Base-by-base conservation (phyloP, 2,329 filamentous ascomycete genomes). In the Claviceps humidiphila region DNA sequence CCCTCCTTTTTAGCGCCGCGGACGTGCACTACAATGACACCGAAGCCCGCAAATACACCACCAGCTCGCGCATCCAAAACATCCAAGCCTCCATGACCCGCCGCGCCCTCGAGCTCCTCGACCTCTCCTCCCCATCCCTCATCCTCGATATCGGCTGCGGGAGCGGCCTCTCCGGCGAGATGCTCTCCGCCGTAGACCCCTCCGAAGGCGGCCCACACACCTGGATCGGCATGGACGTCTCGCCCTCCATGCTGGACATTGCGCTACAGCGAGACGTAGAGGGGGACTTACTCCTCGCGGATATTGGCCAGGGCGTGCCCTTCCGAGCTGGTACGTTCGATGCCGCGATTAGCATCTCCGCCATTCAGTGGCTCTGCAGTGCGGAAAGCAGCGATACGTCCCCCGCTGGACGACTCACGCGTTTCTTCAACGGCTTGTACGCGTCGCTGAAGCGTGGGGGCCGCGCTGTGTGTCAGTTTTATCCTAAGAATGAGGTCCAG, bases 301-400 rank as follows among this genome's bases (percentile, higher is more conserved):
- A 98, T 63, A 95, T 96, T 49, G 93, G 93, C 0, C 93, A 98
- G 64, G 93, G 93, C 1, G 81, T 98, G 0, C 93, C 93, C 0
- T 98, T 98, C 66, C 83, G 93, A 16, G 81, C 93, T 0, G 93
- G 93, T 37, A 81, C 84, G 0, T 98, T 98, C 64, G 93, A 98
- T 66, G 93, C 91, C 0, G 93, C 93, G 22, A 89, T 98, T 60
- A 89, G 84, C 63, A 97, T 98, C 65, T 89, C 82, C 59, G 93
- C 93, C 0, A 86, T 98, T n/a, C 93, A 98, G 68, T 98, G 93
- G 93, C 76, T 98, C 34, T 98, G 93, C 68, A 97, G 95, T 67
- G 93, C 91, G 42, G 93, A 97, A 67, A 87, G 80, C 54, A 87
- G 81, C 63, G 89, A 94, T 49, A 90, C 93, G 0, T 87, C 80